Evolutionary conservation across 495 filamentous ascomycete species (phyloP).

Genomic region (Trypethelium eluteriae): DNA sequence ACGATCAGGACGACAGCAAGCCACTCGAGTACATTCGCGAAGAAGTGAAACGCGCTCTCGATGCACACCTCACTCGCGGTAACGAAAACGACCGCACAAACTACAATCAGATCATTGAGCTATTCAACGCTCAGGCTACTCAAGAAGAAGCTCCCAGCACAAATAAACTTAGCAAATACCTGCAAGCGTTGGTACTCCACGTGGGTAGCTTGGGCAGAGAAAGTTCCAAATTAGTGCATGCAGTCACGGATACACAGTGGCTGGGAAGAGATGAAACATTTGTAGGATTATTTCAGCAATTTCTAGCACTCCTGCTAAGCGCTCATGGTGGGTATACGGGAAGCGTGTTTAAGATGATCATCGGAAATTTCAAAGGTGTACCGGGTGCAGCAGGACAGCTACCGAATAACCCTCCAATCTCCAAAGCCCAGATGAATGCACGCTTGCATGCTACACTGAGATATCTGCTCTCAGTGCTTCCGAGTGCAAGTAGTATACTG

Average conservation of each 20-base stretch:
- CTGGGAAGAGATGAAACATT: conserved; percentile 75
- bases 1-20: conserved; percentile 48
- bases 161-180: conserved; percentile 58
- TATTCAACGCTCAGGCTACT: conserved; percentile 47
- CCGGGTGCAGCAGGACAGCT: conserved; percentile 22
- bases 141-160: conserved; percentile 44
- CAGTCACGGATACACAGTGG: conserved; percentile 71
- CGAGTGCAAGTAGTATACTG: conserved; percentile 19
- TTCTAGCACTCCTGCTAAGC: conserved; percentile 72
- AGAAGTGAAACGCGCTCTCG: conserved; percentile 66
- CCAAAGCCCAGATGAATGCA: conserved; percentile 20
- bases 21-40: conserved; percentile 53
- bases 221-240: conserved; percentile 66
- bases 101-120: conserved; percentile 60
- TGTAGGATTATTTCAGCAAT: conserved; percentile 67
- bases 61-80: conserved; percentile 42
- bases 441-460: conserved; percentile 19
- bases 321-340: conserved; percentile 62
- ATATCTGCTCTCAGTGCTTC: conserved; percentile 19
- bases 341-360: conserved; percentile 67
- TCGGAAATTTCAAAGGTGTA: conserved; percentile 57
- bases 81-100: conserved; percentile 56
- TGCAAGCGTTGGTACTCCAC: conserved; percentile 69
- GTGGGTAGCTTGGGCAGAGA: conserved; percentile 61
- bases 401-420: conserved; percentile 19